phyloP scores from a whole-genome alignment of 225 moss, liverwort and hornwort species.

The Anthoceros angustus region DNA sequence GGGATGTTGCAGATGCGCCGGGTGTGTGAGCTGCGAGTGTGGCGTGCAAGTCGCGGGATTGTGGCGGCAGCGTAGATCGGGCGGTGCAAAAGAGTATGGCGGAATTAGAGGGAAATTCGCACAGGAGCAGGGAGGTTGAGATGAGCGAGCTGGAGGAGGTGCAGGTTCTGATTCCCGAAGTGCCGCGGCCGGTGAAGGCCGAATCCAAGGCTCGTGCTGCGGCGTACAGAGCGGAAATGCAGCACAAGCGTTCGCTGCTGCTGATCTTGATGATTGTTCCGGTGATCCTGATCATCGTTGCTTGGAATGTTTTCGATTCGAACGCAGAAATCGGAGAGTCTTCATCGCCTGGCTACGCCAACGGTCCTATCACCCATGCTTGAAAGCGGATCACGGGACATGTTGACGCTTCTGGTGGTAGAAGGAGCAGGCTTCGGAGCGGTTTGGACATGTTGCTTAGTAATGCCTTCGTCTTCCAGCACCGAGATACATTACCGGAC shows the following conservation, averaged over 20 bases:
- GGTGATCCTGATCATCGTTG: constrained; percentile 21
- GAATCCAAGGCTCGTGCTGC: constrained; percentile 14
- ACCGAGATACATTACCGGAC: too few species aligned
- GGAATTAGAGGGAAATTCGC: constrained; percentile 15
- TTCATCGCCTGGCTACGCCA: neutral
- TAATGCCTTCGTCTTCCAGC: too few species aligned
- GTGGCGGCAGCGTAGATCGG: neutral
- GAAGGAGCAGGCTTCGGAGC: too few species aligned
- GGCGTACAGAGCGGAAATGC: constrained; percentile 28
- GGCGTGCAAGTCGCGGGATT: neutral
- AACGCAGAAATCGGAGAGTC: constrained; percentile 18
- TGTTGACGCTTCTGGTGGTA: neutral
- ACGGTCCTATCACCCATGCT: neutral
- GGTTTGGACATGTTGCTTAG: too few species aligned
- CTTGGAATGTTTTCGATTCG: constrained; percentile 25
- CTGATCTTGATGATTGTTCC: constrained; percentile 26
- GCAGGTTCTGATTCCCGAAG: neutral
- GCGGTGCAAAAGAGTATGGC: neutral
- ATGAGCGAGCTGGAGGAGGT: constrained; percentile 8
- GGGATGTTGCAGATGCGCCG: too few species aligned
- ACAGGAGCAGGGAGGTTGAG: constrained; percentile 13
- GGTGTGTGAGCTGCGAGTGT: too few species aligned
- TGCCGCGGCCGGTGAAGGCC: constrained; percentile 8
- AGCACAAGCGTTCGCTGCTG: constrained; percentile 17
- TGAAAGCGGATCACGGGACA: neutral